phyloP scores from a whole-genome alignment of 352 stramenopile genomes.

The Globisporangium lucens region DNA sequence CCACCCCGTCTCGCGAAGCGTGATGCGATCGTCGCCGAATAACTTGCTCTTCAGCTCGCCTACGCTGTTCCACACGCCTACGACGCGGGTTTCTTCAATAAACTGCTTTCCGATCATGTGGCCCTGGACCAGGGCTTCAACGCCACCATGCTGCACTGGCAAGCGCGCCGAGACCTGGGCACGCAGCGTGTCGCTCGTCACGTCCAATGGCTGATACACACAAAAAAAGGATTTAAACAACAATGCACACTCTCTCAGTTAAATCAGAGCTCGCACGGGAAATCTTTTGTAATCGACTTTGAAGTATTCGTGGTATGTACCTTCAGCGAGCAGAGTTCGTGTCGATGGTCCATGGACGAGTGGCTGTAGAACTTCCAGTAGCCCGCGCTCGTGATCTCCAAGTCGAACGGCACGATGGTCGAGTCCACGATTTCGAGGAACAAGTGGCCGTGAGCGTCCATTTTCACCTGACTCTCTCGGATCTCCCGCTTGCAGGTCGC shows the following conservation, averaged over 20 bases:
- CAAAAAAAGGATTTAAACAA: no score
- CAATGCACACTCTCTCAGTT: no score
- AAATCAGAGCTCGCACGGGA: no score
- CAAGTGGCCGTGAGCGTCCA: not conserved
- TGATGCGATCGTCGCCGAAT: not conserved
- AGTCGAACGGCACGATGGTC: conserved; percentile 5
- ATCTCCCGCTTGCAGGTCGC: not conserved
- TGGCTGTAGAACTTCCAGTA: conserved; percentile 5
- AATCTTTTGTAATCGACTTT: not conserved
- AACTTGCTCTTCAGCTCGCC: not conserved
- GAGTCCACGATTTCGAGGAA: conserved; percentile 5
- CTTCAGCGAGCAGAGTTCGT: not conserved
- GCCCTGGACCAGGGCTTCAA: not conserved
- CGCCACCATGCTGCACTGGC: not conserved
- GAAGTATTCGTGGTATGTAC: not conserved
- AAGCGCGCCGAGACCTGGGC: not conserved
- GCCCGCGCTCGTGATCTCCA: not conserved
- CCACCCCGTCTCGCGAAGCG: not conserved
- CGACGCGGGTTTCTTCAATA: conserved; percentile 1
- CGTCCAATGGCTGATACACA: not conserved
- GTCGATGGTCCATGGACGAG: not conserved
- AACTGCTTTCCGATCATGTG: not conserved
- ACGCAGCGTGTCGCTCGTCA: not conserved
- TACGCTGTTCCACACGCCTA: not conserved
- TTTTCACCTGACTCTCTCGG: not conserved